Conservation (phyloP, 768 basidiomycete genomes). For the Amylocystis lapponica region DNA sequence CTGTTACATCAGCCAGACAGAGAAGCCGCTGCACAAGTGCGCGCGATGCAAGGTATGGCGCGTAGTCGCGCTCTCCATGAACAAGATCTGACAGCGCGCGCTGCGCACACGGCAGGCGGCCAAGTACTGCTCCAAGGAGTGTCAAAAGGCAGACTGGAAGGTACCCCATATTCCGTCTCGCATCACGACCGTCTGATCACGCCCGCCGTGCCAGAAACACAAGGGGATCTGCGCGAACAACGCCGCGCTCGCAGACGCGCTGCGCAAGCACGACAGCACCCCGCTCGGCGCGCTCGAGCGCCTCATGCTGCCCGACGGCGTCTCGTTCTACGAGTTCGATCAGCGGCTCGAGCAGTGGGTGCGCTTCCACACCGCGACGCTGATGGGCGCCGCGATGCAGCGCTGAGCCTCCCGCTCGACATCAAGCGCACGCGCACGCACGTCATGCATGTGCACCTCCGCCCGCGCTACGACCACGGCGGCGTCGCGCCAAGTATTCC, state of each 20-base stretch:
- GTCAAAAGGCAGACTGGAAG: conserved; percentile 22
- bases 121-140: conserved; percentile 19
- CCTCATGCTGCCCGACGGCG: conserved; percentile 17
- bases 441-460: conserved; percentile 15
- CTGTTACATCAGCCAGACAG: conserved; percentile 10
- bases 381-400: conserved; percentile 27
- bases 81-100: background rate
- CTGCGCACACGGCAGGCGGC: conserved; percentile 6
- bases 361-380: conserved; percentile 22
- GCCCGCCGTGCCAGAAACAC: conserved; percentile 12
- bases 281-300: conserved; percentile 8
- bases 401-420: conserved; percentile 22
- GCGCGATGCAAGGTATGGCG: conserved; percentile 11
- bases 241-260: conserved; percentile 11
- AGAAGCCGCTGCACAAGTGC: conserved; percentile 10
- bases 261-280: conserved; percentile 10
- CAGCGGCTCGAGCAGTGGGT: conserved; percentile 29
- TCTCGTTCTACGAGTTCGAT: conserved; percentile 25
- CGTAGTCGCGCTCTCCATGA: background rate
- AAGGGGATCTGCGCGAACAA: conserved; percentile 16
- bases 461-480: conserved; percentile 18
- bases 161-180: background rate
- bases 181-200: background rate
- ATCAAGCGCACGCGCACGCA: conserved; percentile 18
- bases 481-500: conserved; percentile 24